Conservation (phyloP, 1,284 basidiomycete genomes). For the Mycena citricolor region DNA sequence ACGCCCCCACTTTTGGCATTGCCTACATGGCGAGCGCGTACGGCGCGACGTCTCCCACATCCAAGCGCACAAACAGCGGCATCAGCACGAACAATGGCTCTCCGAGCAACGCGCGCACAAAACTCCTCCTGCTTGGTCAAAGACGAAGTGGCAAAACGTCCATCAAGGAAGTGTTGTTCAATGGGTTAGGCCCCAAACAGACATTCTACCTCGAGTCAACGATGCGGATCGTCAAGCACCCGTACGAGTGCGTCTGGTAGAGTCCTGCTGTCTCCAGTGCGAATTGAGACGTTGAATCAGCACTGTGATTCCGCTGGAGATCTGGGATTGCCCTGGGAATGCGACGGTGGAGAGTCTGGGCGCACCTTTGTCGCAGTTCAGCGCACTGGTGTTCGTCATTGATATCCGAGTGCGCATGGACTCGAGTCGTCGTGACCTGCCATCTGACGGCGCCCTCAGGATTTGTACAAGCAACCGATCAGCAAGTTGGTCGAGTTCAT, state of each 20-base stretch:
- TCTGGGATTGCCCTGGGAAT: constrained; percentile 94
- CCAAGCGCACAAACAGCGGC: constrained; percentile 12
- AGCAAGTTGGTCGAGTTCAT: constrained; percentile 79
- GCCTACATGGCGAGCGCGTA: constrained; percentile 11
- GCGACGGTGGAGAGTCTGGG: constrained; percentile 76
- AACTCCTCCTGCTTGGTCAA: constrained; percentile 78
- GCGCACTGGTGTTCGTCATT: constrained; percentile 91
- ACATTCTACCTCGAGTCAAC: constrained; percentile 92
- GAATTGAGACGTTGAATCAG: constrained; percentile 41
- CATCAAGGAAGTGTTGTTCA: constrained; percentile 89
- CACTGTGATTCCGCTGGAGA: constrained; percentile 88
- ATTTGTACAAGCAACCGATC: constrained; percentile 75
- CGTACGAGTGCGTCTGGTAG: constrained; percentile 70
- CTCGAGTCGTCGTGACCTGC: constrained; percentile 8
- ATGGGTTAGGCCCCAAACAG: constrained; percentile 80
- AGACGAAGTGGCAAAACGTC: constrained; percentile 93
- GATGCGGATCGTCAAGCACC: constrained; percentile 71
- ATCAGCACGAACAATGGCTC: neutral
- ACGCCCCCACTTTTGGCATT: no score
- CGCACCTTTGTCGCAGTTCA: constrained; percentile 70
- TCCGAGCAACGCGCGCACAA: constrained; percentile 46
- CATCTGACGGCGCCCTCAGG: constrained; percentile 37
- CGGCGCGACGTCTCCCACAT: constrained; percentile 8
- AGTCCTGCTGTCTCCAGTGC: constrained; percentile 3
- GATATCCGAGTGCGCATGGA: constrained; percentile 85